A percentile compares a stretch with the other conserved stretches of the same genome.
Evolutionary conservation across 345 rosid species (phyloP).

Genomic region (Stellera chamaejasme): DNA sequence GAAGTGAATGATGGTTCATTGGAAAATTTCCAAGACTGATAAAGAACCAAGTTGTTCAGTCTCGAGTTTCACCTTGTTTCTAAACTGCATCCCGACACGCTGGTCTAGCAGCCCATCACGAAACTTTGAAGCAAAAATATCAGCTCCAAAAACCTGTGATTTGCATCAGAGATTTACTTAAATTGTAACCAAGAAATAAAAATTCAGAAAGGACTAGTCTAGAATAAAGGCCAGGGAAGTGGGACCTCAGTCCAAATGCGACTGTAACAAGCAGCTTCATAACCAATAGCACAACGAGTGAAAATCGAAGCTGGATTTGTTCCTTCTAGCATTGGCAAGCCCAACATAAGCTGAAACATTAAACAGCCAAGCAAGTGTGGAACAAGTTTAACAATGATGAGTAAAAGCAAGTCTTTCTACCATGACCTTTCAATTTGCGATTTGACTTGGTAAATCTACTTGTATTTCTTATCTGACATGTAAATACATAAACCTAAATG

Average conservation of each 20-base stretch:
- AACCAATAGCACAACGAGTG: slow-evolving; percentile 82
- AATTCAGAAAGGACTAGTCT: neutral
- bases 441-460: too few species aligned
- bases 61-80: slow-evolving; percentile 48
- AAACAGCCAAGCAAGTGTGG: neutral
- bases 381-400: too few species aligned
- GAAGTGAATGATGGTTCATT: neutral
- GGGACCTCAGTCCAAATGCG: slow-evolving; percentile 82
- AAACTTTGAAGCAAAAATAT: slow-evolving; percentile 73
- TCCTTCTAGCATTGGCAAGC: slow-evolving; percentile 84
- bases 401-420: too few species aligned
- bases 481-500: too few species aligned
- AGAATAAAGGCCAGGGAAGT: neutral
- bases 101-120: slow-evolving; percentile 48
- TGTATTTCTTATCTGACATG: too few species aligned
- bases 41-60: neutral
- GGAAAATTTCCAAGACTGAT: too few species aligned
- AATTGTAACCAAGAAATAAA: neutral
- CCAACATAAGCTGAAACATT: slow-evolving; percentile 67
- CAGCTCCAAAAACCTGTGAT: slow-evolving; percentile 75
- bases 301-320: slow-evolving; percentile 92
- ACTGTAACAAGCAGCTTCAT: slow-evolving; percentile 89
- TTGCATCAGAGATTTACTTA: neutral
- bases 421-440: too few species aligned
- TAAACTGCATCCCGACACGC: slow-evolving; percentile 58